Percentiles rank a stretch among this genome's conserved stretches.
Evolutionary conservation across 1,139 yeast genomes (phyloP).

Genomic region (Kurtzmaniella natalensis): DNA sequence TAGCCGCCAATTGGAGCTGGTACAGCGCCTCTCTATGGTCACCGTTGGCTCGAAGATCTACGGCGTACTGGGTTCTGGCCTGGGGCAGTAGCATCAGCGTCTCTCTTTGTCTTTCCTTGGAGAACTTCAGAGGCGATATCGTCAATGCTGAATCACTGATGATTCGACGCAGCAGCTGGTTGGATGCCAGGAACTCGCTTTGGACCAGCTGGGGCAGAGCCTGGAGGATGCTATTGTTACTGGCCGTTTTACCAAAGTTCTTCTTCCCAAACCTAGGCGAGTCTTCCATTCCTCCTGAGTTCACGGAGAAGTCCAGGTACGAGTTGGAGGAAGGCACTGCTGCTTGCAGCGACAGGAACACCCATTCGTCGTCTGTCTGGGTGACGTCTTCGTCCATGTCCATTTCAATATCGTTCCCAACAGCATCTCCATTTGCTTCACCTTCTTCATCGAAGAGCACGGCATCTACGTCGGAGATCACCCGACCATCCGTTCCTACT

Average conservation of each 20-base stretch:
- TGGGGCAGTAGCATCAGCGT: slow-evolving; percentile 28
- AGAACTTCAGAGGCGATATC: slow-evolving; percentile 2
- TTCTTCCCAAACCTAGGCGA: not conserved
- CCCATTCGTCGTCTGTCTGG: not conserved
- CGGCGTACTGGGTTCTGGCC: slow-evolving; percentile 49
- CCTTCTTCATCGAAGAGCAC: not conserved
- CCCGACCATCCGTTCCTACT: no score
- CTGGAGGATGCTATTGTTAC: no score
- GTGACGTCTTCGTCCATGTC: no score
- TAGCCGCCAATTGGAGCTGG: slow-evolving; percentile 61
- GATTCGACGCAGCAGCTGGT: slow-evolving; percentile 4
- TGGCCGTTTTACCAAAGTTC: not conserved
- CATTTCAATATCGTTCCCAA: no score
- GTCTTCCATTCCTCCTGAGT: not conserved
- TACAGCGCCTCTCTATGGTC: slow-evolving; percentile 67
- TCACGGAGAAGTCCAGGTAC: not conserved
- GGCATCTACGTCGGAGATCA: no score
- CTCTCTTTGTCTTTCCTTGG: slow-evolving; percentile 2
- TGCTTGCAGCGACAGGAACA: not conserved
- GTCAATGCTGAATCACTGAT: slow-evolving; percentile 3
- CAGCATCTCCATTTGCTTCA: not conserved
- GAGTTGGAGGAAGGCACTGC: not conserved
- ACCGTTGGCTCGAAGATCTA: slow-evolving; percentile 52
- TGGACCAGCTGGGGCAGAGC: slow-evolving; percentile 1
- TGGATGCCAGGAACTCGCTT: not conserved